Percentiles rank a stretch among this genome's conserved stretches.
These are phyloP conservation scores for Coemansia sp. DNA, from an alignment of 192 early-diverging fungal genomes.

Conservation along the genomic window DNA sequence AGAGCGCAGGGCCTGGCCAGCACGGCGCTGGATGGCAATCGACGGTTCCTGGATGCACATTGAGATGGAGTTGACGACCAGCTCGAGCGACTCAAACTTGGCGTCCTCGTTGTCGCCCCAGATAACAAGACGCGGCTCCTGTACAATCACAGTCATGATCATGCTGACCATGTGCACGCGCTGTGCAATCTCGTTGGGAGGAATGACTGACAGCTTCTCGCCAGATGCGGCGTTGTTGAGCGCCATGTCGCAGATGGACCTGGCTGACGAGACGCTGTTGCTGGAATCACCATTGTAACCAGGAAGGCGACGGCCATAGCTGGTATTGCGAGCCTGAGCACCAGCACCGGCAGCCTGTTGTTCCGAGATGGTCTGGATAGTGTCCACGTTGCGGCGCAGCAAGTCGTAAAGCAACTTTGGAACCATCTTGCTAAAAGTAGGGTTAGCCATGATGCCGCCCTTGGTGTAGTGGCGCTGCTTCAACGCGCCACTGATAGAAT, in stretches of 20 bases:
- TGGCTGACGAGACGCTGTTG: conserved; percentile 1
- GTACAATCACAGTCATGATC: conserved; percentile 71
- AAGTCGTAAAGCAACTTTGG: conserved; percentile 39
- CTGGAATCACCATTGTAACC: conserved; percentile 5
- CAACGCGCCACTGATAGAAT: conserved; percentile 54
- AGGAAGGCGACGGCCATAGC: conserved; percentile 38
- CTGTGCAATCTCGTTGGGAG: conserved; percentile 58
- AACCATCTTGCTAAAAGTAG: conserved; percentile 42
- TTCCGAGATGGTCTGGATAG: conserved; percentile 46
- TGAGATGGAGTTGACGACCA: conserved; percentile 69
- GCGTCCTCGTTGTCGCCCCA: conserved; percentile 63
- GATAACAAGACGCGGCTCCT: conserved; percentile 73
- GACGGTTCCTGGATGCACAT: conserved; percentile 72
- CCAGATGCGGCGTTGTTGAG: conserved; percentile 41
- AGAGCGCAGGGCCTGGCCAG: conserved; percentile 67
- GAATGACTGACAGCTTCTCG: conserved; percentile 44
- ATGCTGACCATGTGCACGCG: conserved; percentile 75
- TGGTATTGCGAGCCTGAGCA: conserved; percentile 24
- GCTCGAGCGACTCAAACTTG: conserved; percentile 69
- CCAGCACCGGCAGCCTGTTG: conserved; percentile 40
- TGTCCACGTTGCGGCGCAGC: conserved; percentile 46
- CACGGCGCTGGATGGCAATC: conserved; percentile 63
- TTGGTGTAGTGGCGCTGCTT: conserved; percentile 27
- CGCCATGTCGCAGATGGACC: conserved; percentile 49
- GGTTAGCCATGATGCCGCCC: conserved; percentile 5